These are phyloP conservation scores for Cyberlindnera xishuangbannaensis DNA, from an alignment of 805 yeast genomes.

Conservation along the genomic window DNA sequence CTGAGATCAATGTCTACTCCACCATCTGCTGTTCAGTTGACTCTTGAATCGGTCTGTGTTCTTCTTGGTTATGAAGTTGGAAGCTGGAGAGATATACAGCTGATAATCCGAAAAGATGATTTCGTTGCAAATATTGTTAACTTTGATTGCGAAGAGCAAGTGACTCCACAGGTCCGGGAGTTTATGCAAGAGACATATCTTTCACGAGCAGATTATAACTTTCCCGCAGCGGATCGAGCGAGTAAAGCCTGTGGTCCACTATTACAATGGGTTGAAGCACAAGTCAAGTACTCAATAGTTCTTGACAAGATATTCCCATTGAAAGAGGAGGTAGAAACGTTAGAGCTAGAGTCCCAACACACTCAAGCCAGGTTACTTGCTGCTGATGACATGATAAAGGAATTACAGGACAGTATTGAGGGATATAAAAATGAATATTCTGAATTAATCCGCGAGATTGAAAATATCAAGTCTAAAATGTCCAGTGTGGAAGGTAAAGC, in stretches of 20 bases:
- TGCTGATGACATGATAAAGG: constrained; percentile 74
- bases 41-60: constrained; percentile 83
- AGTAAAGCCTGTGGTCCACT: constrained; percentile 95
- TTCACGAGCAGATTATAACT: constrained; percentile 57
- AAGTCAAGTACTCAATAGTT: constrained; percentile 68
- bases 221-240: constrained; percentile 75
- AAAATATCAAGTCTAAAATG: constrained; percentile 70
- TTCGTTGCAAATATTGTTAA: constrained; percentile 78
- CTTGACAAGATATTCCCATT: constrained; percentile 71
- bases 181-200: constrained; percentile 58
- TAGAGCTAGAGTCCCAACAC: constrained; percentile 56
- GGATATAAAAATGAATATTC: constrained; percentile 65
- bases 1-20: constrained; percentile 86
- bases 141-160: constrained; percentile 56
- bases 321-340: constrained; percentile 50
- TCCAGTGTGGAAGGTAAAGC: constrained; percentile 52
- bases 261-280: constrained; percentile 85
- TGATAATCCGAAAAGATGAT: constrained; percentile 76
- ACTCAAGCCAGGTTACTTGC: constrained; percentile 69
- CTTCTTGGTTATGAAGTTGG: constrained; percentile 64
- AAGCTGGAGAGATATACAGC: constrained; percentile 80
- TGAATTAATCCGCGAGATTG: constrained; percentile 69
- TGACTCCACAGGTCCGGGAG: constrained; percentile 46
- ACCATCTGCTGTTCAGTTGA: constrained; percentile 77
- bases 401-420: constrained; percentile 65